Evolutionary conservation across 257 asterid genomes (phyloP), one percentile per base, ranked within the genome.

Genomic region (Ehretia macrophylla): DNA sequence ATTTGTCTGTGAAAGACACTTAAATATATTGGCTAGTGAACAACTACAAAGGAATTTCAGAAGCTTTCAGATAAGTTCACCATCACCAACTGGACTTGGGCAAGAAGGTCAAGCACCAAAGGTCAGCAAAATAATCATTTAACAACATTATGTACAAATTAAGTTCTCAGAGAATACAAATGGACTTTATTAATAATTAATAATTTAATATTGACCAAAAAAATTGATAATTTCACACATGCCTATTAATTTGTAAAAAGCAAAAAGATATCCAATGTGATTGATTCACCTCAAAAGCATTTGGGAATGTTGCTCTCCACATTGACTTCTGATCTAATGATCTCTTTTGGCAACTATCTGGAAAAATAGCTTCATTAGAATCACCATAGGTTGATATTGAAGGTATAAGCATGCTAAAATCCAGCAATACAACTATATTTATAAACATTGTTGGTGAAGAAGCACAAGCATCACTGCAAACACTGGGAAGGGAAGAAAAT

Each of bases 271-370:
- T n/a, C n/a, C n/a, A n/a, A n/a, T n/a, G n/a, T n/a, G 51, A 22
- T 42, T 17, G 58, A 55, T 53, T 32, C 55, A 85, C 95, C 96
- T 88, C 84, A 58, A 85, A 67, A 55, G 86, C 90, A 62, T 64
- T 69, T 18, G 95, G 95, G 54, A 88, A 83, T 51, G 85, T 79
- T 13, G 90, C 75, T 54, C 38, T 60, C 42, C 62, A 66, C 56
- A 70, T 56, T 63, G 79, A 56, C 48, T 75, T 83, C 60, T 75
- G 77, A 64, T 72, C 84, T 53, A 48, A 63, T 55, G 69, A 51
- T 21, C 58, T 74, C 64, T 79, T 69, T 66, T 66, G 72, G 68
- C 59, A 60, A 65, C 65, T 63, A 69, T 79, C 91, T 58, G 84
- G 62, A 57, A 68, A 66, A 74, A 73, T 73, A 74, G 83, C 76